Conservation (phyloP, 2,329 filamentous ascomycete genomes). For the Sarocladiaceae sp. region DNA sequence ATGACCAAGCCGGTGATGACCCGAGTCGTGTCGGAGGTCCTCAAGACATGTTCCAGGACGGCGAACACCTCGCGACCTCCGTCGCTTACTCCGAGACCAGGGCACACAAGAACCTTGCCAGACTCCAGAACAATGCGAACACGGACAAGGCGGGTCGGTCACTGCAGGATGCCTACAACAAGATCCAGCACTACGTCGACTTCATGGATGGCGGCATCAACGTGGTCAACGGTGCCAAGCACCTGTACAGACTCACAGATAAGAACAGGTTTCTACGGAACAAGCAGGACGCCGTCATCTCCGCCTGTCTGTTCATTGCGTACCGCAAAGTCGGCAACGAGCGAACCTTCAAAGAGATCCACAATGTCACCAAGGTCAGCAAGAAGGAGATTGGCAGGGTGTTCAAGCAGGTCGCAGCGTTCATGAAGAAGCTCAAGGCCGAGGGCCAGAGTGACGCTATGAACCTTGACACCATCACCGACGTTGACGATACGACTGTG, state of each 20-base stretch:
- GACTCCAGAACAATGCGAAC: slow-evolving; percentile 79
- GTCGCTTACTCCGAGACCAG: slow-evolving; percentile 78
- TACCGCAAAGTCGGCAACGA: slow-evolving; percentile 84
- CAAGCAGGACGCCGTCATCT: slow-evolving; percentile 91
- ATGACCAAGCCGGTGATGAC: slow-evolving; percentile 93
- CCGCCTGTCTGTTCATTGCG: slow-evolving; percentile 94
- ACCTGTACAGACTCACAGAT: slow-evolving; percentile 90
- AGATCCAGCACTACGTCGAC: slow-evolving; percentile 84
- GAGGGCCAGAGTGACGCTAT: slow-evolving; percentile 37
- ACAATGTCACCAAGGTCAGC: slow-evolving; percentile 82
- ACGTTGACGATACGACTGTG: slow-evolving; percentile 72
- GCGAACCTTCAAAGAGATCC: slow-evolving; percentile 91
- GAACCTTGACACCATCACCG: slow-evolving; percentile 51
- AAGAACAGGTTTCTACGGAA: slow-evolving; percentile 92
- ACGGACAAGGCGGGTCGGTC: slow-evolving; percentile 79
- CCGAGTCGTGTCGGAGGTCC: slow-evolving; percentile 97
- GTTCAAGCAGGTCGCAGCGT: slow-evolving; percentile 88
- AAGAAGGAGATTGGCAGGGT: slow-evolving; percentile 97
- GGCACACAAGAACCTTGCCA: slow-evolving; percentile 66
- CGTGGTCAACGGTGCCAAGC: slow-evolving; percentile 84
- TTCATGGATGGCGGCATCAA: slow-evolving; percentile 73
- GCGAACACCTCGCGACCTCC: slow-evolving; percentile 79
- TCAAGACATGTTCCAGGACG: slow-evolving; percentile 82
- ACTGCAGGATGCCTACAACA: slow-evolving; percentile 77
- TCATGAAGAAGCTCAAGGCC: slow-evolving; percentile 70